Evolutionary conservation across 1,284 basidiomycete genomes (phyloP), one percentile per base, ranked within the genome.

Genomic region (Wolfiporia cocos): DNA sequence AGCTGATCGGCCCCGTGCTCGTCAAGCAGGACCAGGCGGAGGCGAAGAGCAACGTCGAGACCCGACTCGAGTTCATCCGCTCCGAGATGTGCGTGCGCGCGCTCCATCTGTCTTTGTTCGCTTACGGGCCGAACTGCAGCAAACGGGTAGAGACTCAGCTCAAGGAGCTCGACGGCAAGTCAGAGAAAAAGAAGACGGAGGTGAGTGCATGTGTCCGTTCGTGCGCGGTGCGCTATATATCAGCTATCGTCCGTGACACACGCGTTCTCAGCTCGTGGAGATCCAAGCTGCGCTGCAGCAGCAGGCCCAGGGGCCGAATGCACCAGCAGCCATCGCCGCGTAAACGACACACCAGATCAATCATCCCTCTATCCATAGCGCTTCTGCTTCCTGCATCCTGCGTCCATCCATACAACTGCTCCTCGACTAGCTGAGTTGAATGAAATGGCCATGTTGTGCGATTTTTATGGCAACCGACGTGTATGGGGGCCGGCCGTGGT

Each of bases 1-100:
- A 99, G 68, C 78, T 92, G 35, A 77, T 96, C 34, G 96, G 95
- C 0, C 91, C 92, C 1, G 86, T 93, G 1, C 76, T 99, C 18
- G 81, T 98, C 5, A 81, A 86, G 54, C 95, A 98, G 64, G 94
- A 97, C 50, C 82, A 85, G 54, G 64, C 65, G 4, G 96, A 98
- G 54, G 95, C 95, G 9, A 89, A 87, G 59, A 70, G 68, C 44
- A 97, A 95, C 57, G 91, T 99, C 23, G 81, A 92, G 49, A 97
- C 91, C 45, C 81, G 95, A 5, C 67, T 99, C 30, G 90, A 92
- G 47, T 97, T 92, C 65, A 98, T 99, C 58, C 74, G 70, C 41
- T 68, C 77, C 37, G 94, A 99, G 64, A 91, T 96, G 94, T 97
- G 48, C 46, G 87, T 71, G 11, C n/a, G n/a, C n/a, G n/a, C n/a